Percentiles rank a stretch among this genome's conserved stretches.
Evolutionary conservation across 2,329 filamentous ascomycete genomes (phyloP).

Genomic region (Diaporthe sp.): DNA sequence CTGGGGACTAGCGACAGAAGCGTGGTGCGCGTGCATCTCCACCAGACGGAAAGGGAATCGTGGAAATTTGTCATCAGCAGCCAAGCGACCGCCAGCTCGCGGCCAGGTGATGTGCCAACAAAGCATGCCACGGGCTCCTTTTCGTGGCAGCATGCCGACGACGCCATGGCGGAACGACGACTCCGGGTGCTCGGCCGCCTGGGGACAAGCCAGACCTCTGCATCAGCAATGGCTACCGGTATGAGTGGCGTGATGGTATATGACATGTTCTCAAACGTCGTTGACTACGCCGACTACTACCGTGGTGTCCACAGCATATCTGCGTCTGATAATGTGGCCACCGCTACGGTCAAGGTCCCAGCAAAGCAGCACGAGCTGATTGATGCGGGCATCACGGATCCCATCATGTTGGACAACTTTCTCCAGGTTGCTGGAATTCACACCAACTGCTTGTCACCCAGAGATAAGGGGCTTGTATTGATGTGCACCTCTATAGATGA

Average conservation of each 20-base stretch:
- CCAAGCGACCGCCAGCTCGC: background rate
- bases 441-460: conserved; percentile 50
- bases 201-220: background rate
- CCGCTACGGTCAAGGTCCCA: conserved; percentile 37
- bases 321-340: conserved; percentile 37
- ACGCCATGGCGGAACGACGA: conserved; percentile 3
- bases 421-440: conserved; percentile 54
- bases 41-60: background rate
- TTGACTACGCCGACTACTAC: conserved; percentile 41
- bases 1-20: background rate
- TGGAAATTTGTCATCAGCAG: conserved; percentile 25
- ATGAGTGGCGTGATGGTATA: conserved; percentile 59
- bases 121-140: conserved; percentile 20
- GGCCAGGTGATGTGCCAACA: background rate
- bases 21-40: conserved; percentile 10
- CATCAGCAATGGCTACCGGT: background rate
- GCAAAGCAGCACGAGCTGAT: background rate
- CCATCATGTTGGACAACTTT: conserved; percentile 49
- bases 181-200: conserved; percentile 14
- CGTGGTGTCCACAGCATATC: conserved; percentile 37
- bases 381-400: conserved; percentile 30
- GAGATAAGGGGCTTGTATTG: conserved; percentile 43
- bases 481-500: conserved; percentile 45
- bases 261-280: conserved; percentile 33
- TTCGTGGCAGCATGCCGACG: background rate